Percentiles rank a stretch among this genome's conserved stretches.
Conservation (phyloP, 2,329 filamentous ascomycete species). For the Aquanectria penicillioides region DNA sequence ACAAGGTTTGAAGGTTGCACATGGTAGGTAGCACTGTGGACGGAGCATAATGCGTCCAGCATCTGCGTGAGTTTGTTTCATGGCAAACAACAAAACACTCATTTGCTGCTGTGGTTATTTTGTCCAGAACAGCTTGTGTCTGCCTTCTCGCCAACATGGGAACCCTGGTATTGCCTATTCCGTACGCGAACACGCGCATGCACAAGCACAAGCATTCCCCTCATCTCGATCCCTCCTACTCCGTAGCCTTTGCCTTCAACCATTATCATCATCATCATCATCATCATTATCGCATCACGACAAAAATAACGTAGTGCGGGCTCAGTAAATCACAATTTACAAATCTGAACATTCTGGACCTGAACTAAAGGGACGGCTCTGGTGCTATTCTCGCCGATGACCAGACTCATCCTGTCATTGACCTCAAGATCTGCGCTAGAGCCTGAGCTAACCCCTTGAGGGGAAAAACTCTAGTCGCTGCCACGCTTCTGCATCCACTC, state of each 20-base stretch:
- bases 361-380: neutral
- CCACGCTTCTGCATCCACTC: slow-evolving; percentile 2
- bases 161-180: slow-evolving; percentile 12
- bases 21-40: neutral
- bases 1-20: neutral
- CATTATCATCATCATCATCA: too few relatives aligned
- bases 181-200: neutral
- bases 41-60: slow-evolving; percentile 6
- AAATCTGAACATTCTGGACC: neutral
- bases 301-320: too few relatives aligned
- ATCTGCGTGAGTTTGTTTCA: slow-evolving; percentile 19
- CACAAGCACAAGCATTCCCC: neutral
- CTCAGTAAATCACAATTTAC: too few relatives aligned
- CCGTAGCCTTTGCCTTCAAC: neutral
- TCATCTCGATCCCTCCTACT: neutral
- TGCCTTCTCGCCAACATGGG: slow-evolving; percentile 1
- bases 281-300: too few relatives aligned
- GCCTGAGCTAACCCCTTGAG: slow-evolving; percentile 9
- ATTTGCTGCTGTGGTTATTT: neutral
- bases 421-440: slow-evolving; percentile 24
- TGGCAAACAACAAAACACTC: neutral
- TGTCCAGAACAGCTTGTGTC: too few relatives aligned
- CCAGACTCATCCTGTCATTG: slow-evolving; percentile 10
- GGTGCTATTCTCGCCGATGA: neutral
- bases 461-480: slow-evolving; percentile 18